These are phyloP conservation scores for Byssoonygena ceratinophila DNA, from an alignment of 2,329 filamentous ascomycete species.

Conservation along the genomic window DNA sequence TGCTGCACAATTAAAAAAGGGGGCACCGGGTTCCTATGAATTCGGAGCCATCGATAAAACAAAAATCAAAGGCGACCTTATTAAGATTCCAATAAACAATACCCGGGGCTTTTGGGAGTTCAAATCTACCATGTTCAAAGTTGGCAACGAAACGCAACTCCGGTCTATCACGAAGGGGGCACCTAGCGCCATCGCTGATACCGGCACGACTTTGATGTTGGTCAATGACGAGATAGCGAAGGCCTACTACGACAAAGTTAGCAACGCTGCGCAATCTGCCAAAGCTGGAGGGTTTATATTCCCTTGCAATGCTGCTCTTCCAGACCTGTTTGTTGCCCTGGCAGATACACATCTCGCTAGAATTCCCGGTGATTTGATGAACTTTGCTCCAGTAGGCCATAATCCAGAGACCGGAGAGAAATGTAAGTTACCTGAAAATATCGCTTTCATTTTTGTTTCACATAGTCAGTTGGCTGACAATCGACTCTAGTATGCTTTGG, in stretches of 20 bases:
- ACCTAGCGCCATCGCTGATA: conserved; percentile 51
- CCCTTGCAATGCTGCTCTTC: conserved; percentile 45
- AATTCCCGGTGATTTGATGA: conserved; percentile 47
- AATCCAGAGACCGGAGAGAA: conserved; percentile 33
- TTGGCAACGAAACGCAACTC: conserved; percentile 34
- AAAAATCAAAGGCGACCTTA: conserved; percentile 53
- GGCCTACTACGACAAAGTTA: conserved; percentile 50
- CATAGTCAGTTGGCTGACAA: not conserved
- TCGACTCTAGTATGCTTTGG: conserved; percentile 43
- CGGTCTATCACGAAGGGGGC: conserved; percentile 16
- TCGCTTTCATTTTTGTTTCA: too few species aligned
- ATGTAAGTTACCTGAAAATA: conserved; percentile 32
- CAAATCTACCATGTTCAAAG: conserved; percentile 45
- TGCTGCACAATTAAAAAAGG: conserved; percentile 56
- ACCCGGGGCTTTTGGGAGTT: conserved; percentile 61
- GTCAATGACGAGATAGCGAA: conserved; percentile 46
- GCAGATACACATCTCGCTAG: conserved; percentile 41
- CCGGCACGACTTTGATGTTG: conserved; percentile 57
- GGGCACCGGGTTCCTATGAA: conserved; percentile 55
- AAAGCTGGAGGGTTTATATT: conserved; percentile 45
- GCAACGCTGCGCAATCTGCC: conserved; percentile 39
- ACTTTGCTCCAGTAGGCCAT: conserved; percentile 44
- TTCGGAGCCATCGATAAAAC: conserved; percentile 58
- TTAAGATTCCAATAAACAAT: conserved; percentile 52
- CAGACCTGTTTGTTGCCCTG: conserved; percentile 47